Evolutionary conservation across 2,329 filamentous ascomycete species (phyloP).

Genomic region (Talaromyces sp.): DNA sequence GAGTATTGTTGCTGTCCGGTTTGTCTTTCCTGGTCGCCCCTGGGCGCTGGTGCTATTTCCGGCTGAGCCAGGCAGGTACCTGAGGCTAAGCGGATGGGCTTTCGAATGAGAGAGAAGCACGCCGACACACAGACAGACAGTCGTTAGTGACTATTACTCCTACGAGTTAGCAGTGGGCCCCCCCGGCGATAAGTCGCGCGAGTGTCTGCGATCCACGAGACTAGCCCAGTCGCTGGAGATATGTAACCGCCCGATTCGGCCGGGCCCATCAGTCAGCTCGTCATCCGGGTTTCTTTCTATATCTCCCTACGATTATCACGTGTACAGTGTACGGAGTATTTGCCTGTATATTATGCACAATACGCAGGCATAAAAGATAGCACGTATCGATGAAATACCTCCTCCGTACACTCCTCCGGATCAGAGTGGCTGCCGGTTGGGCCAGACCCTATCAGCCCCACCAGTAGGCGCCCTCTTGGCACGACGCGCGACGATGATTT

Average conservation of each 20-base stretch:
- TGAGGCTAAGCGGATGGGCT: constrained; percentile 1
- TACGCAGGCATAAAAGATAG: too few relatives aligned
- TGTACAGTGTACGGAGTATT: too few relatives aligned
- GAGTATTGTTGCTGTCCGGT: neutral
- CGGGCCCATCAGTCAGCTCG: neutral
- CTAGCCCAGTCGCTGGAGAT: neutral
- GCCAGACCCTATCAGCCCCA: neutral
- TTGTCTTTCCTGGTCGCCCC: neutral
- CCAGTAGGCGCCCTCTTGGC: neutral
- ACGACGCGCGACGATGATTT: neutral
- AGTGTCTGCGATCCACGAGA: neutral
- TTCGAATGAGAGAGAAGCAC: neutral
- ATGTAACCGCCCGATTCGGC: neutral
- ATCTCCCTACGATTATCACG: too few relatives aligned
- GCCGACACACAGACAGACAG: neutral
- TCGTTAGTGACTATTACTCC: too few relatives aligned
- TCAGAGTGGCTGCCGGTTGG: neutral
- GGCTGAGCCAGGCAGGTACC: constrained; percentile 1
- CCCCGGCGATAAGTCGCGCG: constrained; percentile 7
- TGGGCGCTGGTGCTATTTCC: neutral
- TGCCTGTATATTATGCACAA: neutral
- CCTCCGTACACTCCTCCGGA: neutral
- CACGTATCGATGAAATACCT: too few relatives aligned
- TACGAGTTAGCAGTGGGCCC: constrained; percentile 2
- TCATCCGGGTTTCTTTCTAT: neutral